These are phyloP conservation scores for Termitomyces sp. DNA, from an alignment of 768 basidiomycete genomes.

Conservation along the genomic window DNA sequence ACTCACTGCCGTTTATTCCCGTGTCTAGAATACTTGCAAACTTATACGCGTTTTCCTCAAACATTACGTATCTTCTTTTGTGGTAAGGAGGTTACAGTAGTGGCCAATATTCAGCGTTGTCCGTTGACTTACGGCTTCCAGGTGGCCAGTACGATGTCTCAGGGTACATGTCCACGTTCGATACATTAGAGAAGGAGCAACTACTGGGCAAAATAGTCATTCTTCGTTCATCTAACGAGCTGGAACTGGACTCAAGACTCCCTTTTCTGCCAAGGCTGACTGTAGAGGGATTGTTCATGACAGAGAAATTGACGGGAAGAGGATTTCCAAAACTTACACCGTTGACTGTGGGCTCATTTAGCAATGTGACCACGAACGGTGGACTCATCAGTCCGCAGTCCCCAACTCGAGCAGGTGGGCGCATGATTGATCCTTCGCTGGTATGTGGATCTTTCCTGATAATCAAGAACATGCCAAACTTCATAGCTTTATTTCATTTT, in stretches of 20 bases:
- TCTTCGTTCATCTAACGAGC: conserved; percentile 46
- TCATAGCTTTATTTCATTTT: conserved; percentile 9
- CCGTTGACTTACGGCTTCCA: conserved; percentile 22
- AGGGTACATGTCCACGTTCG: conserved; percentile 55
- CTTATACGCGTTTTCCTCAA: conserved; percentile 69
- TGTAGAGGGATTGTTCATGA: conserved; percentile 49
- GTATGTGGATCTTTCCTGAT: conserved; percentile 32
- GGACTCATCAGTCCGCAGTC: conserved; percentile 71
- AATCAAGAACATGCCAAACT: conserved; percentile 1
- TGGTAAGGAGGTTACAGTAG: conserved; percentile 36
- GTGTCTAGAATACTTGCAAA: conserved; percentile 62
- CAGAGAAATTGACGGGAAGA: conserved; percentile 31
- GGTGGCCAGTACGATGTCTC: conserved; percentile 48
- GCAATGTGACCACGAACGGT: conserved; percentile 47
- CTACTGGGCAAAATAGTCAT: conserved; percentile 65
- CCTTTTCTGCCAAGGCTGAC: conserved; percentile 52
- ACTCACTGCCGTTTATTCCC: neutral
- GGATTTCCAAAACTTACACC: conserved; percentile 42
- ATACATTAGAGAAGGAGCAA: conserved; percentile 55
- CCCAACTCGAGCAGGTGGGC: conserved; percentile 42
- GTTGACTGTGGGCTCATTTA: conserved; percentile 41
- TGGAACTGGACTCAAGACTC: conserved; percentile 40
- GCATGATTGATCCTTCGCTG: conserved; percentile 60
- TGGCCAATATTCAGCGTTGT: neutral
- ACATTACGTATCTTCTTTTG: conserved; percentile 72